phyloP scores from a whole-genome alignment of 2,329 filamentous ascomycete species.

The Emericellopsis cladophorae region DNA sequence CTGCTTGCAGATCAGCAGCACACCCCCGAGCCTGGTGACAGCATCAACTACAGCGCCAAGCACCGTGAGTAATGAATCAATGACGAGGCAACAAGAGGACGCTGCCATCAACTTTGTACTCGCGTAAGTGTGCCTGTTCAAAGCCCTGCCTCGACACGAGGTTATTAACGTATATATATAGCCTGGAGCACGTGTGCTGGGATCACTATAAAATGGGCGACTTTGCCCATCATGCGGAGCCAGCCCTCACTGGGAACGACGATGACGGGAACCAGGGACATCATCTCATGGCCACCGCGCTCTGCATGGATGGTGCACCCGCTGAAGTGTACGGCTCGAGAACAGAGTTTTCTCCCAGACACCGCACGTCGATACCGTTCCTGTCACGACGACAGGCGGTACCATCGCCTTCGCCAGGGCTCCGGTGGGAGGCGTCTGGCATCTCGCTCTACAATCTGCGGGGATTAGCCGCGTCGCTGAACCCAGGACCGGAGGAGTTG shows the following conservation, averaged over 20 bases:
- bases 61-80: constrained; percentile 1
- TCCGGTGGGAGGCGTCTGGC: constrained; percentile 23
- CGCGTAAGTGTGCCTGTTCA: constrained; percentile 23
- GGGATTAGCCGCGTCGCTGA: constrained; percentile 31
- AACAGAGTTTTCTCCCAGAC: constrained; percentile 1
- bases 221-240: constrained; percentile 16
- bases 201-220: constrained; percentile 30
- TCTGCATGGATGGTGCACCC: constrained; percentile 27
- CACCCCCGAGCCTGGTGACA: constrained; percentile 8
- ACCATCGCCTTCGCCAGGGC: constrained; percentile 8
- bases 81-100: constrained; percentile 26
- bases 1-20: constrained; percentile 25
- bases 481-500: constrained; percentile 26
- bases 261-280: constrained; percentile 22
- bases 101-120: constrained; percentile 40
- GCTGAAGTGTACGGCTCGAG: constrained; percentile 16
- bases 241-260: neutral
- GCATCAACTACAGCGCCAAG: neutral
- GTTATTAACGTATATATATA: constrained; percentile 9
- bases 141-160: neutral
- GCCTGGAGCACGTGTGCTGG: constrained; percentile 40
- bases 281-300: constrained; percentile 28
- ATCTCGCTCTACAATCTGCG: constrained; percentile 29
- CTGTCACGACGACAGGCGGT: constrained; percentile 3
- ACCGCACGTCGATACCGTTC: constrained; percentile 7